Evolutionary conservation across 1,284 basidiomycete species (phyloP).

Genomic region (Tilletia indica): DNA sequence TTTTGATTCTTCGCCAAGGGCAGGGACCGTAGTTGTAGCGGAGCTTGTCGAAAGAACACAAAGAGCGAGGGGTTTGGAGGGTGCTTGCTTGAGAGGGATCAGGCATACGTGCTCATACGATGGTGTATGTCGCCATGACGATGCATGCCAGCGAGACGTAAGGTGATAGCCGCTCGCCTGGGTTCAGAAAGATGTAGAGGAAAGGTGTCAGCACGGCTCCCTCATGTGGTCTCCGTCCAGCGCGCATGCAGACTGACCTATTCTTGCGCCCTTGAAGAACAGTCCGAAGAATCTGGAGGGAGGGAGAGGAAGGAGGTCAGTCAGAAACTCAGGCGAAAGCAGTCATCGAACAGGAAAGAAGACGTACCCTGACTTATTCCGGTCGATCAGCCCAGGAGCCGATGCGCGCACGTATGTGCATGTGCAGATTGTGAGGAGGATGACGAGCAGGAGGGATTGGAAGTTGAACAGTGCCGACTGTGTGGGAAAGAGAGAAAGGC

Average conservation of each 20-base stretch:
- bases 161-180: slow-evolving; percentile 53
- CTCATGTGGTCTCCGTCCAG: neutral
- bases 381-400: slow-evolving; percentile 82
- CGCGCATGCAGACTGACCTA: slow-evolving; percentile 34
- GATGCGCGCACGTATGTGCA: slow-evolving; percentile 92
- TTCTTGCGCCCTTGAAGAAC: slow-evolving; percentile 52
- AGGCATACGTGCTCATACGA: slow-evolving; percentile 23
- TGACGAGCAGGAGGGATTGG: slow-evolving; percentile 86
- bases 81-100: too few species aligned
- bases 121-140: slow-evolving; percentile 50
- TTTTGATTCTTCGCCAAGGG: too few species aligned
- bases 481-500: too few species aligned
- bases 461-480: slow-evolving; percentile 98
- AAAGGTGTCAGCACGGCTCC: neutral
- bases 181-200: neutral
- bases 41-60: too few species aligned
- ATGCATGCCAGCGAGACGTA: slow-evolving; percentile 53
- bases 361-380: slow-evolving; percentile 81
- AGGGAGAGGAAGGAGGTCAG: neutral
- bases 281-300: slow-evolving; percentile 43
- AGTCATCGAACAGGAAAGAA: too few species aligned
- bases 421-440: slow-evolving; percentile 90
- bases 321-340: too few species aligned
- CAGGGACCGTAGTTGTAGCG: too few species aligned
- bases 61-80: too few species aligned